Evolutionary conservation across 2,329 filamentous ascomycete genomes (phyloP).

Genomic region (Aureobasidium mangrovei): DNA sequence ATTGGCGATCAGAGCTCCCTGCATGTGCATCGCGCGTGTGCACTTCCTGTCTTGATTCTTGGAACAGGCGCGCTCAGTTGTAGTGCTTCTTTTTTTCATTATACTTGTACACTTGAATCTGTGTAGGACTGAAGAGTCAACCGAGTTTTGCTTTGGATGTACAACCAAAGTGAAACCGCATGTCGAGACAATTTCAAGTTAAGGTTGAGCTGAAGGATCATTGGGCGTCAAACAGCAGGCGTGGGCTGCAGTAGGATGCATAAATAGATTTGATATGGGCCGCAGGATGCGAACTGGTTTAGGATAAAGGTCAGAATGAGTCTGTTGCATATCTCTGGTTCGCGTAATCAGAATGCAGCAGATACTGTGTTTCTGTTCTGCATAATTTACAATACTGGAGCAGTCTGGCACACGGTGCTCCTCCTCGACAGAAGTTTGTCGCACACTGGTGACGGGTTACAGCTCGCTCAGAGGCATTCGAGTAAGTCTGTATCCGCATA

Average conservation of each 20-base stretch:
- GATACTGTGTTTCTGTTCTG: neutral
- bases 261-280: neutral
- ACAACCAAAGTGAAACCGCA: no score
- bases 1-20: slow-evolving; percentile 6
- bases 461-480: no score
- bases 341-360: neutral
- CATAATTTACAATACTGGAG: neutral
- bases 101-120: no score
- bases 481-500: no score
- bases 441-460: no score
- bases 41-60: neutral
- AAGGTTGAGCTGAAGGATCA: slow-evolving; percentile 5
- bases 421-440: no score
- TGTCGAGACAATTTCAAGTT: neutral
- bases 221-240: slow-evolving; percentile 1
- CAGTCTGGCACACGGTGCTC: no score
- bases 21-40: slow-evolving; percentile 8
- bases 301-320: slow-evolving; percentile 4
- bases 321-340: neutral
- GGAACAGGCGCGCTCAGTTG: neutral
- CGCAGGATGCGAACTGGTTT: slow-evolving; percentile 4
- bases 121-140: no score
- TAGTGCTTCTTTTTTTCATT: neutral
- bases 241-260: slow-evolving; percentile 5
- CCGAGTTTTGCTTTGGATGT: no score